Conservation (phyloP, 2,329 filamentous ascomycete species). For the Ophiostoma piceae region DNA sequence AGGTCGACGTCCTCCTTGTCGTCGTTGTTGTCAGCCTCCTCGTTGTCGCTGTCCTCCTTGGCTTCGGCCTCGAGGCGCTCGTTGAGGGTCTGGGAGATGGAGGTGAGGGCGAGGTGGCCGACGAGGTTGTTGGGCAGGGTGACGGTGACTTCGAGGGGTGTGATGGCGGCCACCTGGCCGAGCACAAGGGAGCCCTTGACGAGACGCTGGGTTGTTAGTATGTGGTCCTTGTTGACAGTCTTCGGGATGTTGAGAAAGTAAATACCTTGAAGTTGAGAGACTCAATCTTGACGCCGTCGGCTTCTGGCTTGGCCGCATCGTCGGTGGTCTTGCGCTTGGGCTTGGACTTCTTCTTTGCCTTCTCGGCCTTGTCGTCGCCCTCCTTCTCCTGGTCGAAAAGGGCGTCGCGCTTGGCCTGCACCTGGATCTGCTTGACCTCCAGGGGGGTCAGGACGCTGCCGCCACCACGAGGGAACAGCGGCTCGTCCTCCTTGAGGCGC, state of each 20-base stretch:
- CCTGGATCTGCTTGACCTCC: slow-evolving; percentile 93
- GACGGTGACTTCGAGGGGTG: slow-evolving; percentile 69
- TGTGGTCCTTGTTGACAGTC: neutral
- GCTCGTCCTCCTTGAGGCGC: slow-evolving; percentile 69
- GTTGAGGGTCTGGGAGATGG: slow-evolving; percentile 77
- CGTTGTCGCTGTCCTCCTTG: slow-evolving; percentile 44
- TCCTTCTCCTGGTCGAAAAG: slow-evolving; percentile 74
- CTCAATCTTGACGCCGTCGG: slow-evolving; percentile 67
- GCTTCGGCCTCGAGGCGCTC: slow-evolving; percentile 59
- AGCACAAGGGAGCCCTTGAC: slow-evolving; percentile 81
- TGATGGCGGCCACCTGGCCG: slow-evolving; percentile 79
- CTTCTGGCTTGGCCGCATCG: slow-evolving; percentile 47
- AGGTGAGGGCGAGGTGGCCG: slow-evolving; percentile 85
- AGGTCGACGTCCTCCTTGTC: slow-evolving; percentile 60
- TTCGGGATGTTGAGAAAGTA: slow-evolving; percentile 24
- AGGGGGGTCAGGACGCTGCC: slow-evolving; percentile 85
- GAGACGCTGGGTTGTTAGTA: slow-evolving; percentile 55
- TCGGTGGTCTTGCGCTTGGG: slow-evolving; percentile 40
- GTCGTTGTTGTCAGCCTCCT: slow-evolving; percentile 29
- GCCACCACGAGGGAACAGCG: slow-evolving; percentile 86
- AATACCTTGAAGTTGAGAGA: slow-evolving; percentile 81
- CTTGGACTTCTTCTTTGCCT: slow-evolving; percentile 52
- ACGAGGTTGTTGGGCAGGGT: slow-evolving; percentile 88
- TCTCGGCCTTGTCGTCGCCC: slow-evolving; percentile 43
- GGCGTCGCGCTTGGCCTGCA: slow-evolving; percentile 87